Conservation (phyloP, 345 rosid species). For the Eucalyptus victrix region DNA sequence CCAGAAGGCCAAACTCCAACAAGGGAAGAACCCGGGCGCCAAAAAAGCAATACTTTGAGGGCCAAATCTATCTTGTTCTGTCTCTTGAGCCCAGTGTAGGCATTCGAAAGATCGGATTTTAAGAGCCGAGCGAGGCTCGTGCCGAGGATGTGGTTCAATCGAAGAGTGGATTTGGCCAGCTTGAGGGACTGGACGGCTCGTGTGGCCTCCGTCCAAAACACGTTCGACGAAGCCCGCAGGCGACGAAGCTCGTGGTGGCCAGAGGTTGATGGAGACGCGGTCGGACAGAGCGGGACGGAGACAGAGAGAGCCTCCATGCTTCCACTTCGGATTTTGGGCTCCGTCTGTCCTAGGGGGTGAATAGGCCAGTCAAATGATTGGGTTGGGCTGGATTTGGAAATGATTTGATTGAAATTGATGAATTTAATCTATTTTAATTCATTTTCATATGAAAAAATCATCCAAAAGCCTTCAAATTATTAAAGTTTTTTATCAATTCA, state of each 20-base stretch:
- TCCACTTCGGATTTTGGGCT: background rate
- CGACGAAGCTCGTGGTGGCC: background rate
- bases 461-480: too few species aligned
- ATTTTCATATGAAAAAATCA: background rate
- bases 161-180: slow-evolving; percentile 29
- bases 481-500: too few species aligned
- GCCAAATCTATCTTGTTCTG: slow-evolving; percentile 32
- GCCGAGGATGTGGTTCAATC: slow-evolving; percentile 5
- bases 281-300: background rate
- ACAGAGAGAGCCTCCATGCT: background rate
- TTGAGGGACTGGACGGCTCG: slow-evolving; percentile 45
- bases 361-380: background rate
- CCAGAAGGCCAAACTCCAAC: background rate
- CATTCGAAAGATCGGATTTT: slow-evolving; percentile 14
- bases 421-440: too few species aligned
- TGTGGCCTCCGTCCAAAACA: slow-evolving; percentile 38
- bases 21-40: too few species aligned
- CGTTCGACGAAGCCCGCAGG: slow-evolving; percentile 35
- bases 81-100: slow-evolving; percentile 1
- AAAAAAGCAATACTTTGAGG: slow-evolving; percentile 5
- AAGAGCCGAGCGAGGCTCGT: slow-evolving; percentile 29
- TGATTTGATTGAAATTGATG: too few species aligned
- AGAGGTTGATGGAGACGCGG: background rate
- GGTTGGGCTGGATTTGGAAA: background rate
- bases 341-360: too few species aligned